phyloP scores from a whole-genome alignment of 2,329 filamentous ascomycete species.

The Tolypocladium cylindrosporum region DNA sequence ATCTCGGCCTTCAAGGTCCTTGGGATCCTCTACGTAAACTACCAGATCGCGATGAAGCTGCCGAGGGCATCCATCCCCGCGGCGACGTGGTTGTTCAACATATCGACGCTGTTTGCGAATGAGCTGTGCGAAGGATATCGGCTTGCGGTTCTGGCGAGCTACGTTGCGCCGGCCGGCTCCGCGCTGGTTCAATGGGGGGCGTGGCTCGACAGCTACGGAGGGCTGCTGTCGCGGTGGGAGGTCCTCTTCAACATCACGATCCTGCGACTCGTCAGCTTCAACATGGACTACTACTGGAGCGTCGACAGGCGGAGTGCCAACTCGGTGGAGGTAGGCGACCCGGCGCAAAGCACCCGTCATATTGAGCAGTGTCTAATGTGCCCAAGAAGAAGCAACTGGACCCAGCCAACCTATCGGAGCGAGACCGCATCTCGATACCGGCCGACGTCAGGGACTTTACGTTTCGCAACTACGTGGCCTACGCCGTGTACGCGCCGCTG shows the following conservation, averaged over 20 bases:
- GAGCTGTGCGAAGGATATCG: slow-evolving; percentile 73
- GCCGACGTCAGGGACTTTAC: slow-evolving; percentile 62
- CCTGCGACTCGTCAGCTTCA: slow-evolving; percentile 88
- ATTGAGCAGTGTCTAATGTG: slow-evolving; percentile 41
- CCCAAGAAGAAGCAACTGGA: slow-evolving; percentile 96
- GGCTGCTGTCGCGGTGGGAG: slow-evolving; percentile 85
- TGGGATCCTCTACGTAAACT: slow-evolving; percentile 72
- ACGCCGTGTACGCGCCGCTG: slow-evolving; percentile 81
- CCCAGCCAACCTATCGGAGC: slow-evolving; percentile 75
- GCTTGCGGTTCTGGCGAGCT: slow-evolving; percentile 51
- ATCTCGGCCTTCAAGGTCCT: slow-evolving; percentile 78
- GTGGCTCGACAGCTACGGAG: slow-evolving; percentile 69
- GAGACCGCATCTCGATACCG: slow-evolving; percentile 71
- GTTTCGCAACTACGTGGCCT: slow-evolving; percentile 83
- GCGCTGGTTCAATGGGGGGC: slow-evolving; percentile 50
- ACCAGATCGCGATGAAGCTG: slow-evolving; percentile 61
- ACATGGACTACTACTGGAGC: slow-evolving; percentile 95
- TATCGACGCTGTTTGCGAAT: slow-evolving; percentile 78
- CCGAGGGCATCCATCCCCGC: slow-evolving; percentile 62
- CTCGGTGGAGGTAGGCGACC: slow-evolving; percentile 67
- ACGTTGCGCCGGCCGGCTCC: slow-evolving; percentile 33
- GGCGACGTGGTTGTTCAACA: slow-evolving; percentile 84
- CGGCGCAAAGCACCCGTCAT: neutral
- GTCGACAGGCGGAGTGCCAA: slow-evolving; percentile 52
- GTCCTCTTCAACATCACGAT: slow-evolving; percentile 97